Evolutionary conservation across 768 basidiomycete species (phyloP).

Genomic region (Erythrobasidium yunnanense): DNA sequence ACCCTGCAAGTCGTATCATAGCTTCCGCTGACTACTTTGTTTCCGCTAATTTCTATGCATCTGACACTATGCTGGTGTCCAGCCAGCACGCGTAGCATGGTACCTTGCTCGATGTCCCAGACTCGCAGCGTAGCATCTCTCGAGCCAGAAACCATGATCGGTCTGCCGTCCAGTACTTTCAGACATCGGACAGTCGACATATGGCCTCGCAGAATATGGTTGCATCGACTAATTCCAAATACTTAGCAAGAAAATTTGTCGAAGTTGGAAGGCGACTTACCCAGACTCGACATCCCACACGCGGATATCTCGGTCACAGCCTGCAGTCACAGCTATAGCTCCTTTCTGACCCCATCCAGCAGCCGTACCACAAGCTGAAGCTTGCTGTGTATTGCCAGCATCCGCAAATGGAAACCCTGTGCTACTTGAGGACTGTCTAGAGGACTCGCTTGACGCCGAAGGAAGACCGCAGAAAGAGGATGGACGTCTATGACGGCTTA

Average conservation of each 20-base stretch:
- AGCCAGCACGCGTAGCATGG: conserved; percentile 48
- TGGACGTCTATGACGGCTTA: conserved; percentile 3
- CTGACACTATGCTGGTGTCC: conserved; percentile 76
- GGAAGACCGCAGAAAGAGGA: conserved; percentile 26
- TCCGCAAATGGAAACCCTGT: conserved; percentile 17
- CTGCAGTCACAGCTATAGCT: conserved; percentile 75
- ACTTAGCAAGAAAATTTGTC: no score
- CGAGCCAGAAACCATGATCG: conserved; percentile 80
- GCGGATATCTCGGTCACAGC: conserved; percentile 79
- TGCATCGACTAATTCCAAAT: conserved; percentile 52
- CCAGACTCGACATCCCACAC: conserved; percentile 86
- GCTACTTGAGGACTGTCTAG: no score
- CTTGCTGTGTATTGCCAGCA: conserved; percentile 29
- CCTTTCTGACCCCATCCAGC: conserved; percentile 82
- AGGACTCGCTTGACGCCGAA: background rate
- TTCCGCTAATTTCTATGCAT: conserved; percentile 77
- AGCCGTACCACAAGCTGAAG: conserved; percentile 52
- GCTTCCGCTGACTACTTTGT: conserved; percentile 75
- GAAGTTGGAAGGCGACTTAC: no score
- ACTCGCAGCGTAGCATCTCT: conserved; percentile 75
- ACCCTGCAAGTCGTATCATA: conserved; percentile 84
- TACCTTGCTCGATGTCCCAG: conserved; percentile 81
- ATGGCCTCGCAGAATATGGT: conserved; percentile 72
- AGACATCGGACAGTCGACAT: conserved; percentile 82
- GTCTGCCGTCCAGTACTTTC: conserved; percentile 71